phyloP scores from a whole-genome alignment of 2,329 filamentous ascomycete species.

The Rutstroemia sydowiana region DNA sequence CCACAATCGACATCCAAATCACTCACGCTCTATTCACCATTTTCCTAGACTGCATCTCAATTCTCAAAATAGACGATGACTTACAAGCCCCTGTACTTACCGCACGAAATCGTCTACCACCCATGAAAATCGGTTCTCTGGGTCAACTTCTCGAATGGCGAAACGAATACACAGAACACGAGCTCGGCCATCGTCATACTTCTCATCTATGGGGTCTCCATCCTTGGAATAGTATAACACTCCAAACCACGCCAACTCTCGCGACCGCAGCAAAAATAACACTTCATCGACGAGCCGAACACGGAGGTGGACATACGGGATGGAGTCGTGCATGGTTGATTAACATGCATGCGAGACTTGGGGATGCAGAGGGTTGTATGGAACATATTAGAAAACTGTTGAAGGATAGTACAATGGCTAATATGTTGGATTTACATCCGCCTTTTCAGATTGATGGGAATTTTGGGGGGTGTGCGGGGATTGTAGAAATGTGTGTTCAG shows the following conservation, averaged over 20 bases:
- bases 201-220: constrained; percentile 39
- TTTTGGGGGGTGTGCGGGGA: constrained; percentile 40
- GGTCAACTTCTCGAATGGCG: constrained; percentile 38
- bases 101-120: not conserved
- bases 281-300: constrained; percentile 28
- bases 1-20: constrained; percentile 41
- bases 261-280: constrained; percentile 27
- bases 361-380: constrained; percentile 32
- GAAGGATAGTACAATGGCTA: constrained; percentile 36
- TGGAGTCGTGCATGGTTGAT: constrained; percentile 43
- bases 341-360: constrained; percentile 38
- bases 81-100: not conserved
- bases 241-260: constrained; percentile 28
- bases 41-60: constrained; percentile 16
- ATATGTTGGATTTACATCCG: constrained; percentile 39
- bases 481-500: constrained; percentile 40
- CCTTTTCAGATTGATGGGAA: constrained; percentile 46
- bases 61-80: not conserved
- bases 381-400: constrained; percentile 35
- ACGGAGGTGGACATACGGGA: constrained; percentile 39
- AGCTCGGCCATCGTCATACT: constrained; percentile 39
- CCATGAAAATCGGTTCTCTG: constrained; percentile 23
- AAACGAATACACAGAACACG: constrained; percentile 32
- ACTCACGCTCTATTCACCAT: constrained; percentile 33
- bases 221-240: constrained; percentile 35